Base-by-base conservation (phyloP, 2,329 filamentous ascomycete species). In the Mycocentrospora acerina region DNA sequence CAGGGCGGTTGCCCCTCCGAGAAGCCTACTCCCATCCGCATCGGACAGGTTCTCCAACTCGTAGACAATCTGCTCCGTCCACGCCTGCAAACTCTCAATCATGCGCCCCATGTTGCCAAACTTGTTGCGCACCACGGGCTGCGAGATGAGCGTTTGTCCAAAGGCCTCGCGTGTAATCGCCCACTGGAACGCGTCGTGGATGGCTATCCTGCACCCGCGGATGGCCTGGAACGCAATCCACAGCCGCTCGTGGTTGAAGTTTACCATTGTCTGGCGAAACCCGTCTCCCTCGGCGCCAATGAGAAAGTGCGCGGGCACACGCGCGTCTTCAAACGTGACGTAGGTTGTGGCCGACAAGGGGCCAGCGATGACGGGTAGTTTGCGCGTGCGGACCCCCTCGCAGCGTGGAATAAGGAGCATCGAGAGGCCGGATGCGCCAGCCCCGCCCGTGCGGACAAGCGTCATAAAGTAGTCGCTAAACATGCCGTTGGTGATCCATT, bases 401-500 rank as follows among this genome's bases (percentile, higher is more conserved):
- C 40, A 46, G 15, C 57, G 49, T 1, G 60, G 60, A 15, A 66
- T 62, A 3, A 66, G 44, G 2, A 66, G 51, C 50, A 63, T 60
- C 7, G 52, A 57, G 6, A 66, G 56, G 4, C 62, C 60, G 11
- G 19, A 41, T 44, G 55, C 55, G n/a, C 61, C 61, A 1, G 51
- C 38, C 0, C 51, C 55, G 8, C 60, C 60, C 0, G 62, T 64
- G 11, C 60, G 51, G 1, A 64, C 60, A 1, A 59, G 55, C 1
- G 62, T 63, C 51, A 62, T 63, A 40, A 63, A 63, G 38, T 62
- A 64, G 19, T 61, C 59, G 17, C 52, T 55, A 29, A 63, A 68
- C 51, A 63, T 61, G 34, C 57, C 57, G 28, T 64, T 64, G 8
- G 60, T 66, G 38, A 66, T 66, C 60, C 62, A 66, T 40, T 70